Evolutionary conservation across 495 filamentous ascomycete species (phyloP).

Genomic region (Pyrenopolyporus hunteri): DNA sequence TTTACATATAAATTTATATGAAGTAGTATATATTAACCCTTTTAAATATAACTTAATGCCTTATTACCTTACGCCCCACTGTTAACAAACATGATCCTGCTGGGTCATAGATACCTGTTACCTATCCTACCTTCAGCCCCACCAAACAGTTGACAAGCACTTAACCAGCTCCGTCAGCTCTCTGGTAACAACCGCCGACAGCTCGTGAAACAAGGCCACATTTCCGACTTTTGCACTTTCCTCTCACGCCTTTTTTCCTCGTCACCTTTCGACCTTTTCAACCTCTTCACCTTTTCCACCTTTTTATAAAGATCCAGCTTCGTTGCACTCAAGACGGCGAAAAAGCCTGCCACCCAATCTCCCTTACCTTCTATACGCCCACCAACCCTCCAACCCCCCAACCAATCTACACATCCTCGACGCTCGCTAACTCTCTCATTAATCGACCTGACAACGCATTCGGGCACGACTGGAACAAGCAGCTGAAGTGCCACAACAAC

Average conservation of each 20-base stretch:
- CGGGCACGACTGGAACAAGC: constrained; percentile 17
- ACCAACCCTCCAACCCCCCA: too few species aligned
- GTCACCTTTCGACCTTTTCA: constrained; percentile 15
- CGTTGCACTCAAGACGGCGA: neutral
- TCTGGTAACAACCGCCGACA: constrained; percentile 10
- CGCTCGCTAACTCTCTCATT: constrained; percentile 12
- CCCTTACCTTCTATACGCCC: constrained; percentile 15
- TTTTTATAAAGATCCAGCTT: neutral
- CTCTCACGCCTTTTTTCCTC: neutral
- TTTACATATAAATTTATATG: too few species aligned
- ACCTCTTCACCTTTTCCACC: too few species aligned
- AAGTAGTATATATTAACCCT: neutral
- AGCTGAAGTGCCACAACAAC: neutral
- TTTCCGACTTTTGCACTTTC: neutral
- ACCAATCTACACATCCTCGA: too few species aligned
- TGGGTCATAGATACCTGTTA: too few species aligned
- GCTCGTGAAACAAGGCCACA: constrained; percentile 30
- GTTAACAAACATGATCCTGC: too few species aligned
- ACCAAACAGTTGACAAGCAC: constrained; percentile 7
- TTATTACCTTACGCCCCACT: too few species aligned
- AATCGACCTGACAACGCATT: constrained; percentile 32
- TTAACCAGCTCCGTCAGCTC: constrained; percentile 24
- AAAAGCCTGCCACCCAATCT: constrained; percentile 2
- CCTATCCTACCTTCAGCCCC: constrained; percentile 21
- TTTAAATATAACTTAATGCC: too few species aligned